Base-by-base conservation (phyloP, 495 filamentous ascomycete species). In the Coniosporium apollinis region DNA sequence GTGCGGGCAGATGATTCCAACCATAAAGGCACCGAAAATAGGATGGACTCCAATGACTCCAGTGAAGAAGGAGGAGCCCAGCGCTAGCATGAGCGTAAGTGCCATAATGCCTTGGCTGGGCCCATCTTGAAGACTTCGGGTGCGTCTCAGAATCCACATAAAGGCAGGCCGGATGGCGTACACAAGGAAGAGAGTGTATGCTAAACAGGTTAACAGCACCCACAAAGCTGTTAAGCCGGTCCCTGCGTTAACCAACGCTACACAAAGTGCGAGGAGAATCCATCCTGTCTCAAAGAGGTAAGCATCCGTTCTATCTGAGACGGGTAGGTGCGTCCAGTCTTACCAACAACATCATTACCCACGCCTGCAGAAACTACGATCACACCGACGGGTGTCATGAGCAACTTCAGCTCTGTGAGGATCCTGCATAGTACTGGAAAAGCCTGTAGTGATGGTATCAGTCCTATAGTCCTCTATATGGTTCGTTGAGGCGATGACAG, bases 351-450 rank as follows among this genome's bases (percentile, higher is more conserved):
- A 48, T 97, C 89, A 43, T 97, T 97, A 7, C 86, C 86, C 20
- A 94, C 86, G 22, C 89, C 89, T 7, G 89, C 89, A 10, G 89
- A 87, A 11, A 97, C 62, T 19, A 87, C 81, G 28, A 91, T 91
- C 20, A 93, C 72, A 41, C 89, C 89, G 11, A 94, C 89, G 6
- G 76, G 65, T 2, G 82, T 89, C 22, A 67, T 61, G 10, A 97
- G 71, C 32, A 97, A 62, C 43, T 94, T 92, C 42, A 94, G 65
- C 58, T 94, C 89, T 4, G 82, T 85, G 39, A 97, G 60, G 40
- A 97, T 97, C 41, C 89, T 81, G 50, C 87, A 94, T 16, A 94
- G 69, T 1, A 97, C 87, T 0, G 87, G 87, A 49, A 97, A 97
- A 20, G 87, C 89, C 65, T 75, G 37, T 13, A 15, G 42, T 20